Evolutionary conservation across 2,329 filamentous ascomycete genomes (phyloP), one percentile per base, ranked within the genome.

Genomic region (Cryphonectria japonica): DNA sequence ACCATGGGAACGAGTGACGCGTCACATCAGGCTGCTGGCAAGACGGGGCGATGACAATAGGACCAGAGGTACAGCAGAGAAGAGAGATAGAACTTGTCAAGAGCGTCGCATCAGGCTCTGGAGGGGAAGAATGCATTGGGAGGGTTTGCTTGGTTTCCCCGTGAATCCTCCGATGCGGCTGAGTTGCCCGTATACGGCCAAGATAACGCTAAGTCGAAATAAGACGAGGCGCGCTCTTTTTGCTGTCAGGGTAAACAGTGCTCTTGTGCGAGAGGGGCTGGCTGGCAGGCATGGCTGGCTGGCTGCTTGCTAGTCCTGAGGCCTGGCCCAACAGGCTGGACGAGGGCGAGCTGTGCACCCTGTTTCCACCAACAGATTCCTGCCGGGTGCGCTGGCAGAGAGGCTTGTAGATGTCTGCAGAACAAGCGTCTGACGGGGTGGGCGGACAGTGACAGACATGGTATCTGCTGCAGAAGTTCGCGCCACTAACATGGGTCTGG

Each of bases 131-230:
- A 29, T 19, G 13, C n/a, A 32, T 32, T 32, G 2, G 7, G 16
- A 34, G 14, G 54, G 29, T 19, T 59, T 19, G 14, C 19, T 34
- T 59, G 46, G 7, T n/a, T n/a, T 50, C 7, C 29, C 2, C 32
- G 26, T 29, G 54, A 59, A 32, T 32, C 54, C 54, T 59, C 54
- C 54, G 54, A 59, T 59, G 54, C 54, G 54, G 54, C 54, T 59
- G 54, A 59, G 54, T 8, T 34, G 29, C 54, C 6, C 29, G 29
- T 59, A 14, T 32, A 59, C 54, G 14, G 54, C 29, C 54, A 59
- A 59, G 54, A 59, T 59, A 59, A 19, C 54, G 26, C 54, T 59
- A 59, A 5, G 54, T 59, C 54, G 8, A 29, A 57, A 57, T 1
- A 57, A 29, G 52, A 57, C 52, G n/a, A 57, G 52, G 52, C 13